These are phyloP conservation scores for Pleurotus sapidus DNA, from an alignment of 768 basidiomycete genomes.

Conservation along the genomic window DNA sequence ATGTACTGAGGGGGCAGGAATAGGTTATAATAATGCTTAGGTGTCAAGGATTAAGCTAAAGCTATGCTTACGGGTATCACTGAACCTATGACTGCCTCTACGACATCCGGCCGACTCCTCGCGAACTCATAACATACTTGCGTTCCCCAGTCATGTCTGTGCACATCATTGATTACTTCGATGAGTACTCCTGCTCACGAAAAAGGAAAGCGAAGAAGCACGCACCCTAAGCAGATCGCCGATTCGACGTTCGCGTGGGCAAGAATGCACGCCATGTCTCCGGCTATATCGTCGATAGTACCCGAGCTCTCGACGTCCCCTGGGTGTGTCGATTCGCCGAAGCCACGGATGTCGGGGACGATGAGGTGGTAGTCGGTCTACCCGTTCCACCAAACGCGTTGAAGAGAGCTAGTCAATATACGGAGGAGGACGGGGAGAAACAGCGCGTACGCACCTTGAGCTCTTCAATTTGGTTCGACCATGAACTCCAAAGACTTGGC, in stretches of 20 bases:
- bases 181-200: not conserved
- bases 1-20: constrained; percentile 47
- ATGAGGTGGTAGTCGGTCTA: constrained; percentile 63
- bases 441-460: constrained; percentile 43
- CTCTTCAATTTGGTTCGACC: constrained; percentile 68
- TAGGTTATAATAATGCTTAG: not conserved
- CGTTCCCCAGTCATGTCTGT: constrained; percentile 77
- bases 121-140: constrained; percentile 67
- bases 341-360: constrained; percentile 65
- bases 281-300: constrained; percentile 56
- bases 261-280: constrained; percentile 64
- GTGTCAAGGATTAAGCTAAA: not conserved
- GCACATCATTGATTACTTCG: too few species aligned
- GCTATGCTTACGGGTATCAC: constrained; percentile 52
- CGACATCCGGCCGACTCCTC: constrained; percentile 62
- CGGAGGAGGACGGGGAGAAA: not conserved
- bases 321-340: constrained; percentile 65
- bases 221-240: constrained; percentile 64
- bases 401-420: not conserved
- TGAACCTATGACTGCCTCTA: constrained; percentile 54
- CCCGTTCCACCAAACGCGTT: not conserved
- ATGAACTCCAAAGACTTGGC: constrained; percentile 75
- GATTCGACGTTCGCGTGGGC: constrained; percentile 43
- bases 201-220: not conserved
- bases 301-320: constrained; percentile 59